Base-by-base conservation (phyloP, 75 land plant genomes). In the Chamaecyparis obtusa region DNA sequence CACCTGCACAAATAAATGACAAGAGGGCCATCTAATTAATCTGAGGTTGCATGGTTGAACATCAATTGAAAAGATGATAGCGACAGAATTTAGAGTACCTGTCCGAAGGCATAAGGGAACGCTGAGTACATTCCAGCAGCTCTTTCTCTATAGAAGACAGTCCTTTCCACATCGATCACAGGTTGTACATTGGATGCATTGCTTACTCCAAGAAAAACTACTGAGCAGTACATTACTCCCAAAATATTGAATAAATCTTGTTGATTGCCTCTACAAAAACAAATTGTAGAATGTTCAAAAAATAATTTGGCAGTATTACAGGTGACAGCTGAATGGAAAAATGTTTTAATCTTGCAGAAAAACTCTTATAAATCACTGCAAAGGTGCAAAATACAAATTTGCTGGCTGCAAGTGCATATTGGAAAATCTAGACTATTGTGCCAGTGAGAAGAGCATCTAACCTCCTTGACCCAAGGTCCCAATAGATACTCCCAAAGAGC, bases 81-180 rank as follows among this genome's bases (percentile, higher is more conserved):
- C 33, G 37, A 74, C 14, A 74, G 16, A 13, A 14, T 32, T 74
- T 33, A 79, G 44, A 15, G 81, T 90, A 96, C 99, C 90, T 97
- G 99, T 69, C 89, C 97, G 83, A 97, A 91, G 48, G 99, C 96
- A 89, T 97, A 97, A 21, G 99, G 92, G 36, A 94, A 54, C 19
- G 95, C 90, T 7, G 98, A 96, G 88, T 94, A 96, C 95, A 96
- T 93, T 86, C 98, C 97, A 32, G 97, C 97, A 51, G 97, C 97
- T 83, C 87, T 91, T 88, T 96, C 97, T 88, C 98, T 89, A 83
- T 95, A 96, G 75, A 93, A 96, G 85, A 96, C 98, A 11, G 97
- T 93, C 74, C 99, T 75, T 76, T 97, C 99, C 57, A 94, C 81
- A 3, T 90, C 93, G 32, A 97, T 96, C 1, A 94, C 95, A 79